phyloP scores from a whole-genome alignment of 148 eudicot species.

The Chenopodium suecicum region DNA sequence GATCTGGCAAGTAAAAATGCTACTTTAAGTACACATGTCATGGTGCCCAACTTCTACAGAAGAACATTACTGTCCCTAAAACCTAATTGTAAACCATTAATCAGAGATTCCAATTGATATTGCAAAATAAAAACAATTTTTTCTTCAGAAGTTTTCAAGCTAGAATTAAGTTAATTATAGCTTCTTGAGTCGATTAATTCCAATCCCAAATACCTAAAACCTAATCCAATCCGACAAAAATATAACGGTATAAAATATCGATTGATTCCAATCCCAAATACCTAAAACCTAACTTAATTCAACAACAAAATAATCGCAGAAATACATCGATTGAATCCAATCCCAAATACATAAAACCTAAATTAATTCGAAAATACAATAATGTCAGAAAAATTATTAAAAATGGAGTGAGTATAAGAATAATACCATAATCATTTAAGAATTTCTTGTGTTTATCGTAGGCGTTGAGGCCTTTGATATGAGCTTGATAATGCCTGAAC shows the following conservation, averaged over 20 bases:
- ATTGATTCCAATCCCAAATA: too few relatives aligned
- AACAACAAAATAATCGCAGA: background rate
- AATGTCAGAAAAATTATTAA: background rate
- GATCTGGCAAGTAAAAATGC: conserved; percentile 41
- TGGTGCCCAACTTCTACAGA: background rate
- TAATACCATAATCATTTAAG: conserved; percentile 61
- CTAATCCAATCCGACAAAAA: too few relatives aligned
- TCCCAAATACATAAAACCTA: too few relatives aligned
- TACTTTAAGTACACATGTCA: conserved; percentile 37
- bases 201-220: background rate
- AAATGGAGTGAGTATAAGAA: too few relatives aligned
- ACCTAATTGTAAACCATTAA: background rate
- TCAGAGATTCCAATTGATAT: background rate
- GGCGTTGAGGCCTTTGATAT: conserved; percentile 74
- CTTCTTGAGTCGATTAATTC: background rate
- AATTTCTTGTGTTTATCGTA: conserved; percentile 76
- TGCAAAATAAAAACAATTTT: background rate
- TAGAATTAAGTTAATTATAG: too few relatives aligned
- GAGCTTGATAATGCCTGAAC: conserved; percentile 71
- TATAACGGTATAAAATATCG: too few relatives aligned
- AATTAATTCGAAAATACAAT: background rate
- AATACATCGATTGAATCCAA: background rate
- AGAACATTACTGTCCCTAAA: background rate
- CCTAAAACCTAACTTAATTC: background rate
- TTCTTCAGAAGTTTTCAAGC: too few relatives aligned